These are phyloP conservation scores for Fusarium irregulare DNA, from an alignment of 2,329 filamentous ascomycete species.

Conservation along the genomic window DNA sequence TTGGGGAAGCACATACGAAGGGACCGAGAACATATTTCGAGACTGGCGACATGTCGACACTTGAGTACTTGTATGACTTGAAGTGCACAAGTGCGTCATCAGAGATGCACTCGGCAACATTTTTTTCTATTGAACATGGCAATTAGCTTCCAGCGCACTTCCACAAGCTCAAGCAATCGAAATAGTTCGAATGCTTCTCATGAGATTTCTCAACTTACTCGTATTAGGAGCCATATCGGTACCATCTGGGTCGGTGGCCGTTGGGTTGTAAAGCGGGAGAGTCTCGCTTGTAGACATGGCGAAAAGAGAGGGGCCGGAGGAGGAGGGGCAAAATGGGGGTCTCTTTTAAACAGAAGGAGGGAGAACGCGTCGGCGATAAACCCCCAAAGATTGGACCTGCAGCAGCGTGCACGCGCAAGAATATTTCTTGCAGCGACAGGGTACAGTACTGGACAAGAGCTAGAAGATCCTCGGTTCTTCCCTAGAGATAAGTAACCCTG, in stretches of 20 bases:
- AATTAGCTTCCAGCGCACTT: constrained; percentile 9
- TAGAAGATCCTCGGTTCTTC: constrained; percentile 17
- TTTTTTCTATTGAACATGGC: constrained; percentile 52
- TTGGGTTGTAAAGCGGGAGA: constrained; percentile 49
- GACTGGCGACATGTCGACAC: constrained; percentile 93
- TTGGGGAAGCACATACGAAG: constrained; percentile 74
- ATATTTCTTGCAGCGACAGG: constrained; percentile 15
- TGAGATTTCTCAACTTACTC: constrained; percentile 41
- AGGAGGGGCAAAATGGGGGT: constrained; percentile 41
- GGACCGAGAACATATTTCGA: constrained; percentile 94
- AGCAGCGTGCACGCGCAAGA: constrained; percentile 21
- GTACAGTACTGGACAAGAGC: not conserved
- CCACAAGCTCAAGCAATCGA: not conserved
- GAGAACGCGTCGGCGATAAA: constrained; percentile 30
- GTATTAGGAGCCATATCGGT: constrained; percentile 51
- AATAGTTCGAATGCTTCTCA: not conserved
- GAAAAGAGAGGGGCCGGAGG: constrained; percentile 42
- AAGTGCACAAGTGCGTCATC: constrained; percentile 92
- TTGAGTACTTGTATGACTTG: constrained; percentile 96
- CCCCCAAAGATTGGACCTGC: constrained; percentile 27
- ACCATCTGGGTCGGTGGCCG: constrained; percentile 43
- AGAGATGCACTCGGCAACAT: constrained; percentile 79
- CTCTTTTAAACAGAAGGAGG: constrained; percentile 37
- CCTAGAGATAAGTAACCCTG: constrained; percentile 12
- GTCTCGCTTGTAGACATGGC: constrained; percentile 50